Base-by-base conservation (phyloP, 164 flowering plant species). In the Protea cynaroides region DNA sequence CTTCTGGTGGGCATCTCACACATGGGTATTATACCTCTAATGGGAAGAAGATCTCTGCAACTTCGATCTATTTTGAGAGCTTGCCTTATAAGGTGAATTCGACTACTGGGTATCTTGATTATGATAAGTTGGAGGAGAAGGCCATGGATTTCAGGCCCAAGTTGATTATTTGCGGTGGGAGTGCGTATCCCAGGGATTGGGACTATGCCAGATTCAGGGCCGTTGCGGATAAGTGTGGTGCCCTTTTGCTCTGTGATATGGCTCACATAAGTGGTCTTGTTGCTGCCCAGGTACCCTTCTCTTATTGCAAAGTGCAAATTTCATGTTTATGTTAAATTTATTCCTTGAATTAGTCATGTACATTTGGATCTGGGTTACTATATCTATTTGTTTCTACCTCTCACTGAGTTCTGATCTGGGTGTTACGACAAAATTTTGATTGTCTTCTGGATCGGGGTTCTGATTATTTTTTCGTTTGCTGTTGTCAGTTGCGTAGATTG, bases 181-280 rank as follows among this genome's bases (percentile, higher is more conserved):
- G 97, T 74, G 97, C 97, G 1, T 95, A 92, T 58, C 97, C 99
- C 0, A 80, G 99, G 67, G 97, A 92, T 55, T 92, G 97, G 97
- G 98, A 95, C 69, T 95, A 92, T 46, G 78, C 82, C 37, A 76
- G 82, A 70, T 82, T 95, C 55, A 76, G 89, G 52, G 65, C 80
- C 12, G 70, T 95, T 71, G 96, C 99, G 6, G 97, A 95, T 69
- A 92, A 89, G 78, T 79, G 85, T 59, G 98, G 99, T 1, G 94
- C 99, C 0, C 83, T 92, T 18, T 73, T 95, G 84, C 86, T 95
- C 3, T 90, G 97, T 61, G 98, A 95, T 59, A 95, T 92, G 99
- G 99, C 98, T 67, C 99, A 95, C 75, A 90, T 89, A 43, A 92
- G 97, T 71, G 99, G 99, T 34, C 99, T 95, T 66, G 97, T 95